phyloP scores from a whole-genome alignment of 441 rosid species.

The Croton laevigatus region DNA sequence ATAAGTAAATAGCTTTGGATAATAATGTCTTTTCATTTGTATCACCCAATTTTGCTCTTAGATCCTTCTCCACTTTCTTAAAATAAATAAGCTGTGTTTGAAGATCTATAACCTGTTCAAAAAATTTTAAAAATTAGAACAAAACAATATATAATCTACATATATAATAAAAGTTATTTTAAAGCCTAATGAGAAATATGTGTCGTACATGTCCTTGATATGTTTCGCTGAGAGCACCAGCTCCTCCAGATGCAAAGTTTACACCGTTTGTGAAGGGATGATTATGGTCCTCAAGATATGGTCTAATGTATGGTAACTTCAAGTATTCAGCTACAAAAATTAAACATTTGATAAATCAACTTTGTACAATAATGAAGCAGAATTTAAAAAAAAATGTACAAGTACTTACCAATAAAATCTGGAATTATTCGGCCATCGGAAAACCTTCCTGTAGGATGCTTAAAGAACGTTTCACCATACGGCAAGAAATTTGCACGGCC shows the following conservation, averaged over 20 bases:
- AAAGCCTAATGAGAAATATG: no score
- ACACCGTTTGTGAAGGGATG: conserved; percentile 13
- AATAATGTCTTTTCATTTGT: background rate
- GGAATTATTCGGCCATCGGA: conserved; percentile 19
- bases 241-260: conserved; percentile 18
- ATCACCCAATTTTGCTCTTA: conserved; percentile 10
- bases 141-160: no score
- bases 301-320: background rate
- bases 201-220: conserved; percentile 3
- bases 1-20: background rate
- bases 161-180: no score
- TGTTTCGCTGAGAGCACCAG: conserved; percentile 14
- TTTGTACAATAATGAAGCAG: no score
- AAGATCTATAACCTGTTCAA: no score
- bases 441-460: conserved; percentile 6
- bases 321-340: background rate
- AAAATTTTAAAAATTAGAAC: no score
- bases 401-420: conserved; percentile 21
- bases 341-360: background rate
- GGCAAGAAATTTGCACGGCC: background rate
- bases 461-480: conserved; percentile 9
- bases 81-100: conserved; percentile 27
- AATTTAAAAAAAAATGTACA: background rate
- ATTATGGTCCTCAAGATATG: conserved; percentile 4
- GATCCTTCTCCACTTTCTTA: conserved; percentile 23